A percentile compares a stretch with the other conserved stretches of the same genome.
phyloP scores from a whole-genome alignment of 371 early-diverging fungal genomes.

The Apophysomyces elegans region DNA sequence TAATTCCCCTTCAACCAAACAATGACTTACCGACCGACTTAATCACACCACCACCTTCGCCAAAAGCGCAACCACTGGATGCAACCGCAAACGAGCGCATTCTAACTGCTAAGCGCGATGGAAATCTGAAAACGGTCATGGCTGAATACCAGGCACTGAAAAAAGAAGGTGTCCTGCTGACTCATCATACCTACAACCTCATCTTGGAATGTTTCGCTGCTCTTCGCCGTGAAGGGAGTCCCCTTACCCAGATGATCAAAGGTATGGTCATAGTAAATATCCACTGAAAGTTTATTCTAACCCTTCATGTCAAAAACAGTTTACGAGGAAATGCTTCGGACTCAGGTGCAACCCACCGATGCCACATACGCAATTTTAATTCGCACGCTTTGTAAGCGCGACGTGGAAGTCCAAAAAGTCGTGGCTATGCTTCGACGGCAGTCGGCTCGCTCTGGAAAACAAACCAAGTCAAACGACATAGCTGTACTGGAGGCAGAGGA shows the following conservation, averaged over 20 bases:
- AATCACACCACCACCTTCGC: constrained; percentile 8
- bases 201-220: constrained; percentile 47
- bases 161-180: constrained; percentile 31
- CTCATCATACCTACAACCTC: constrained; percentile 51
- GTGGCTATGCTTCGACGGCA: constrained; percentile 49
- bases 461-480: constrained; percentile 30
- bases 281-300: neutral
- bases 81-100: constrained; percentile 29
- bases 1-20: constrained; percentile 7
- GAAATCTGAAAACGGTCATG: constrained; percentile 44
- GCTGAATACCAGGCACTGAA: constrained; percentile 34
- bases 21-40: constrained; percentile 3
- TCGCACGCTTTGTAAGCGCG: constrained; percentile 46
- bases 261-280: constrained; percentile 20
- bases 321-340: constrained; percentile 48
- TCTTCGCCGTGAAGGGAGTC: constrained; percentile 48
- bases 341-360: constrained; percentile 35
- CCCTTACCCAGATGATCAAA: constrained; percentile 37
- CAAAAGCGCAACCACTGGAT: constrained; percentile 6
- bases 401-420: constrained; percentile 53
- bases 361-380: constrained; percentile 45
- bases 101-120: constrained; percentile 36
- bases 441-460: constrained; percentile 33
- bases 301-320: constrained; percentile 19
- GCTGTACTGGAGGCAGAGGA: constrained; percentile 38